These are phyloP conservation scores for Cercis canadensis DNA, from an alignment of 306 rosid species.

Conservation along the genomic window DNA sequence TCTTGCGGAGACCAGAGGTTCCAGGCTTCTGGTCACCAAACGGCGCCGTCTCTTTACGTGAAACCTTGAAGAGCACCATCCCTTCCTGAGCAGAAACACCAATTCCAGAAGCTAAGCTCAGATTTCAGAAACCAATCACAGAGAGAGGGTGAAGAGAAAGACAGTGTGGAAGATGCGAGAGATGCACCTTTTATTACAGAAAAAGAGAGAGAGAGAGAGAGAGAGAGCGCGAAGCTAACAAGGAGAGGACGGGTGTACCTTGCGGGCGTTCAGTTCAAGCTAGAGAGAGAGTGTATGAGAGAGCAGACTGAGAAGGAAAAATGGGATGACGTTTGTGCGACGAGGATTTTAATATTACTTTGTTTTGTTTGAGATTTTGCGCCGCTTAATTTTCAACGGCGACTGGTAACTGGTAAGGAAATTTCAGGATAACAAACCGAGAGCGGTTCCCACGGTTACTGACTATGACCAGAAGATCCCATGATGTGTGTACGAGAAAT, in stretches of 20 bases:
- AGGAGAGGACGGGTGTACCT: slow-evolving; percentile 38
- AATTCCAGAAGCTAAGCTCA: slow-evolving; percentile 18
- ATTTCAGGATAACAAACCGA: not conserved
- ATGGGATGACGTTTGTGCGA: slow-evolving; percentile 40
- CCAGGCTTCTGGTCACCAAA: slow-evolving; percentile 99
- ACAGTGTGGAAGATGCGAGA: slow-evolving; percentile 5
- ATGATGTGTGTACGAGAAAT: not conserved
- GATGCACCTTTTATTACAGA: not conserved
- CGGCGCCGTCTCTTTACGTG: slow-evolving; percentile 65
- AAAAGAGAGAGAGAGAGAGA: not conserved
- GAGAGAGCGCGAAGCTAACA: slow-evolving; percentile 14
- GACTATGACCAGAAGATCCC: too few species aligned
- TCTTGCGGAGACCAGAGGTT: slow-evolving; percentile 99
- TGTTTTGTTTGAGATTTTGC: not conserved
- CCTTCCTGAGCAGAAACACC: slow-evolving; percentile 23
- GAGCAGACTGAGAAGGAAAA: not conserved
- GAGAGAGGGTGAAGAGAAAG: not conserved
- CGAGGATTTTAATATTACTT: slow-evolving; percentile 9
- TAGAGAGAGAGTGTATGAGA: not conserved
- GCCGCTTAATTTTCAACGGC: not conserved
- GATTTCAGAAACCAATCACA: slow-evolving; percentile 1
- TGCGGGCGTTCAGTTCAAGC: slow-evolving; percentile 8
- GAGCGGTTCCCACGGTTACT: not conserved
- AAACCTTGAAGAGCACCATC: slow-evolving; percentile 73
- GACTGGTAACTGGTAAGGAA: not conserved